A percentile compares a stretch with the other conserved stretches of the same genome.
Conservation (phyloP, 2,329 filamentous ascomycete genomes). For the Atkinsonella hypoxylon region DNA sequence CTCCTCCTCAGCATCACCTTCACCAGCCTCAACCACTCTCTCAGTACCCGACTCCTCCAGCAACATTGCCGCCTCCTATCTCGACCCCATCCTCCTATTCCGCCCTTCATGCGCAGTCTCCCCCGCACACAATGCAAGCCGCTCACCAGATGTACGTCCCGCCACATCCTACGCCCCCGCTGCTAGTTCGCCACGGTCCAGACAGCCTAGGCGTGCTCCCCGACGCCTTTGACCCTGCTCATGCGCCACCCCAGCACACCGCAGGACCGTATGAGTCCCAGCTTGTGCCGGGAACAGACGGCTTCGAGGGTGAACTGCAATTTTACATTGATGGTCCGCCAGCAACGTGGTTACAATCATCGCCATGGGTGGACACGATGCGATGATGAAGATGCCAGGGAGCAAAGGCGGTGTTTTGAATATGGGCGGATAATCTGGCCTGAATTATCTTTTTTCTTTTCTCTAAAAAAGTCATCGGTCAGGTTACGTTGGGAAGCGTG, state of each 20-base stretch:
- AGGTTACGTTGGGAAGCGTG: too few relatives aligned
- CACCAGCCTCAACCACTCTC: constrained; percentile 2
- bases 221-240: constrained; percentile 26
- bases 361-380: constrained; percentile 9
- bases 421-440: too few relatives aligned
- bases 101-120: constrained; percentile 9
- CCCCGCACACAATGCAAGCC: constrained; percentile 5
- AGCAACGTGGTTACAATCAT: constrained; percentile 7
- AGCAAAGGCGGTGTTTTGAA: background rate
- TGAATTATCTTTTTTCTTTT: too few relatives aligned
- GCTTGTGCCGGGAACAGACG: constrained; percentile 28
- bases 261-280: constrained; percentile 6
- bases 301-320: constrained; percentile 34
- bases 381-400: background rate
- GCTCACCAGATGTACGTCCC: constrained; percentile 6
- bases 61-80: constrained; percentile 12
- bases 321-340: constrained; percentile 28
- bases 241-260: constrained; percentile 9
- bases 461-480: too few relatives aligned
- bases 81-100: constrained; percentile 9
- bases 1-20: constrained; percentile 7
- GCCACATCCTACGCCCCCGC: constrained; percentile 8
- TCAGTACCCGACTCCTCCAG: constrained; percentile 8
- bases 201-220: constrained; percentile 30
- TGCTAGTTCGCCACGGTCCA: constrained; percentile 11